phyloP scores from a whole-genome alignment of 345 rosid species.

The Cardiospermum halicacabum region DNA sequence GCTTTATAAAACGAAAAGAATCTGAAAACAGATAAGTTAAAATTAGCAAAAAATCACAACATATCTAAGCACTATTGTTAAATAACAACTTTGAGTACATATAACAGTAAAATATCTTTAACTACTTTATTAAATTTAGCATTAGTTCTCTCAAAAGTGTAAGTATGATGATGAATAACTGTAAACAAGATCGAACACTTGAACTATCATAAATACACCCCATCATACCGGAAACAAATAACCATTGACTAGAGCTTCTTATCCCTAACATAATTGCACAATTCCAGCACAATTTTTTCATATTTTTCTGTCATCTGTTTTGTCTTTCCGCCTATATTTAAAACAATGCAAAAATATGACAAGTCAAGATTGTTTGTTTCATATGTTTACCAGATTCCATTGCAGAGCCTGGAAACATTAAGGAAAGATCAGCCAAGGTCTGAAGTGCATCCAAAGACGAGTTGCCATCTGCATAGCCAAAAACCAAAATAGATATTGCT shows the following conservation, averaged over 20 bases:
- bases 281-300: background rate
- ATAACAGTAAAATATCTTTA: background rate
- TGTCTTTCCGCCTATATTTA: background rate
- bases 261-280: background rate
- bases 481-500: background rate
- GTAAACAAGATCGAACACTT: background rate
- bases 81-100: background rate
- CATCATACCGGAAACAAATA: background rate
- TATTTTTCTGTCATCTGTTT: background rate
- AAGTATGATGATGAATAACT: background rate
- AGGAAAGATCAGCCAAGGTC: slow-evolving; percentile 73
- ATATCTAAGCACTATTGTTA: background rate
- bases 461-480: slow-evolving; percentile 45
- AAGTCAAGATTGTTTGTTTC: slow-evolving; percentile 11
- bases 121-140: background rate
- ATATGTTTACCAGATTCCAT: slow-evolving; percentile 64
- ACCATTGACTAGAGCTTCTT: background rate
- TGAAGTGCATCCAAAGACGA: slow-evolving; percentile 66
- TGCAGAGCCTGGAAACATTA: slow-evolving; percentile 43
- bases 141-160: background rate
- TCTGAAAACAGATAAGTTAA: background rate
- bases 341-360: background rate
- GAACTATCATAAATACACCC: background rate
- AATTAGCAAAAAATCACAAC: background rate
- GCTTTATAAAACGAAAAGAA: no score